These are phyloP conservation scores for Blastomyces emzantsi DNA, from an alignment of 2,329 filamentous ascomycete species.

Conservation along the genomic window DNA sequence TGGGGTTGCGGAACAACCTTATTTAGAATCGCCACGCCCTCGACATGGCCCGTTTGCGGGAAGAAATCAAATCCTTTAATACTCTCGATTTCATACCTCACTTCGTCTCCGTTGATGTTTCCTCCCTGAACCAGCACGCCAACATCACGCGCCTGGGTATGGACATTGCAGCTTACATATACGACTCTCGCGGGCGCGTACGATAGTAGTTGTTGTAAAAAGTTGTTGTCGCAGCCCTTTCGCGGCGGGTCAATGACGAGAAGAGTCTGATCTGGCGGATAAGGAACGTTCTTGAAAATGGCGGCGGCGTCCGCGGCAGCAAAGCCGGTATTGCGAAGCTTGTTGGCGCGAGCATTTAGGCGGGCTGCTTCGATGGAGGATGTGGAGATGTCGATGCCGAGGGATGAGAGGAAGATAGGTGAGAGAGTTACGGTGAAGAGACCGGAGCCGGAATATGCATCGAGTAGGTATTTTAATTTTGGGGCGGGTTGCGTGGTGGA, in stretches of 20 bases:
- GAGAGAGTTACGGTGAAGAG: conserved; percentile 95
- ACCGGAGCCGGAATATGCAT: conserved; percentile 94
- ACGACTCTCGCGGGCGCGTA: conserved; percentile 74
- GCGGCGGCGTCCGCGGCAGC: conserved; percentile 78
- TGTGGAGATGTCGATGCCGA: conserved; percentile 82
- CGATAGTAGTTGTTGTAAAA: conserved; percentile 67
- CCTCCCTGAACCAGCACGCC: conserved; percentile 71
- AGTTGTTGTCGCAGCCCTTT: conserved; percentile 84
- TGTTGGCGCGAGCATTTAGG: conserved; percentile 69
- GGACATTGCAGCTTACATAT: conserved; percentile 96
- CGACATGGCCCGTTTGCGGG: conserved; percentile 68
- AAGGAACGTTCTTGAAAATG: conserved; percentile 68
- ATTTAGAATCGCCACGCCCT: conserved; percentile 53
- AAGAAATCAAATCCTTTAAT: conserved; percentile 95
- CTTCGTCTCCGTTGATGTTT: conserved; percentile 25
- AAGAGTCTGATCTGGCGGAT: conserved; percentile 70
- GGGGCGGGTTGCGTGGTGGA: conserved; percentile 24
- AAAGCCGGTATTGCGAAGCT: conserved; percentile 68
- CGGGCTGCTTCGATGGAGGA: conserved; percentile 70
- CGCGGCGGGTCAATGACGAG: conserved; percentile 96
- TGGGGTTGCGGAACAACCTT: conserved; percentile 18
- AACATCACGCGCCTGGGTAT: conserved; percentile 91
- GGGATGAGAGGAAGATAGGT: conserved; percentile 64
- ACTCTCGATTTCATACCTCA: conserved; percentile 77
- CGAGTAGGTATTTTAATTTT: conserved; percentile 76